Evolutionary conservation across 2,329 filamentous ascomycete genomes (phyloP).

Genomic region (Blastomyces parvus): DNA sequence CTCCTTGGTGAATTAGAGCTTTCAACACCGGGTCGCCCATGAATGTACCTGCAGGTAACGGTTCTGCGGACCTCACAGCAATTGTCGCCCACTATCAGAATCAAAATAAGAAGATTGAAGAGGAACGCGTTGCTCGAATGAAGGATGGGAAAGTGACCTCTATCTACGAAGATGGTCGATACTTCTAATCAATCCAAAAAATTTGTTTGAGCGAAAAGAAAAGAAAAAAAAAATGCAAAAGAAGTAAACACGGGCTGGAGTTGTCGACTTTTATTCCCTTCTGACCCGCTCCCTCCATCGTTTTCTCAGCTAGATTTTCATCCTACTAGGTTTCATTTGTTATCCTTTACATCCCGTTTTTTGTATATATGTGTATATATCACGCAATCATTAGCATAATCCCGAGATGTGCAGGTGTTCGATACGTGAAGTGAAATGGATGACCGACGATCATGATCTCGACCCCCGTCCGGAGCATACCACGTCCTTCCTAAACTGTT

Average conservation of each 20-base stretch:
- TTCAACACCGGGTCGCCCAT: slow-evolving; percentile 55
- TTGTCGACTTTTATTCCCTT: not conserved
- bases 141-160: slow-evolving; percentile 37
- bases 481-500: not conserved
- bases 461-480: not conserved
- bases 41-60: slow-evolving; percentile 54
- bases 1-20: slow-evolving; percentile 35
- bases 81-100: slow-evolving; percentile 55
- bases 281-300: not conserved
- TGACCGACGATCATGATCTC: not conserved
- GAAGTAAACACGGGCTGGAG: not conserved
- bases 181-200: slow-evolving; percentile 17
- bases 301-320: not conserved
- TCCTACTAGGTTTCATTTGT: not conserved
- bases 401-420: not conserved
- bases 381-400: not conserved
- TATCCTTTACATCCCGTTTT: slow-evolving; percentile 10
- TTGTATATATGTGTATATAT: slow-evolving; percentile 8
- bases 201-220: not conserved
- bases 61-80: slow-evolving; percentile 47
- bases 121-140: slow-evolving; percentile 42
- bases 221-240: not conserved
- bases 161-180: slow-evolving; percentile 34
- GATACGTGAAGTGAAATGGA: too few species aligned
- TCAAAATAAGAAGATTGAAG: slow-evolving; percentile 47